Evolutionary conservation across 495 filamentous ascomycete species (phyloP).

Genomic region (Talaromyces adpressus): DNA sequence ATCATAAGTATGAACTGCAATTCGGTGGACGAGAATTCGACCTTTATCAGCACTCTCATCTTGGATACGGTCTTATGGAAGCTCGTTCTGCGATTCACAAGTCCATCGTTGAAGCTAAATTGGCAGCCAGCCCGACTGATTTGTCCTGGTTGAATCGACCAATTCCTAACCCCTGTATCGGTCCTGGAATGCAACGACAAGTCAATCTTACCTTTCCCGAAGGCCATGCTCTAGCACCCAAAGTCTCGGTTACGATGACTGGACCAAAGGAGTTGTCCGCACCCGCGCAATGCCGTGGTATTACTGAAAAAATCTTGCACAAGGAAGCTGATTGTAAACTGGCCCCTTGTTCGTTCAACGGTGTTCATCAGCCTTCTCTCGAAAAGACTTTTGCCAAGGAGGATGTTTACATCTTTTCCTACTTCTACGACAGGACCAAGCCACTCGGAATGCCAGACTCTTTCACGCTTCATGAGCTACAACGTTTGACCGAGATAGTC

Average conservation of each 20-base stretch:
- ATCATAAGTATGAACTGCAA: conserved; percentile 90
- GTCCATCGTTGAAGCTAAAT: conserved; percentile 55
- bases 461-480: conserved; percentile 82
- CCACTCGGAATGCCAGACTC: conserved; percentile 93
- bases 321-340: conserved; percentile 80
- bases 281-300: conserved; percentile 77
- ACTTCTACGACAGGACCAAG: conserved; percentile 90
- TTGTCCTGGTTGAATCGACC: conserved; percentile 53
- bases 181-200: conserved; percentile 62
- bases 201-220: conserved; percentile 61
- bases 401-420: conserved; percentile 94
- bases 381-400: conserved; percentile 87
- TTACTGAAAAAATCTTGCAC: conserved; percentile 84
- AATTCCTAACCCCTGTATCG: conserved; percentile 84
- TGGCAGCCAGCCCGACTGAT: conserved; percentile 38
- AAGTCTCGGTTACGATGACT: conserved; percentile 71
- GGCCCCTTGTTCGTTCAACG: conserved; percentile 93
- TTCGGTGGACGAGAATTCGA: conserved; percentile 88
- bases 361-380: conserved; percentile 87
- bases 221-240: conserved; percentile 52
- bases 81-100: conserved; percentile 81
- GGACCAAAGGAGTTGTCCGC: conserved; percentile 65
- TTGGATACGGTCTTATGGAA: conserved; percentile 94
- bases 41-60: conserved; percentile 98
- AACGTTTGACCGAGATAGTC: conserved; percentile 74